Base-by-base conservation (phyloP, 1,284 basidiomycete species). In the Marasmius sp. region DNA sequence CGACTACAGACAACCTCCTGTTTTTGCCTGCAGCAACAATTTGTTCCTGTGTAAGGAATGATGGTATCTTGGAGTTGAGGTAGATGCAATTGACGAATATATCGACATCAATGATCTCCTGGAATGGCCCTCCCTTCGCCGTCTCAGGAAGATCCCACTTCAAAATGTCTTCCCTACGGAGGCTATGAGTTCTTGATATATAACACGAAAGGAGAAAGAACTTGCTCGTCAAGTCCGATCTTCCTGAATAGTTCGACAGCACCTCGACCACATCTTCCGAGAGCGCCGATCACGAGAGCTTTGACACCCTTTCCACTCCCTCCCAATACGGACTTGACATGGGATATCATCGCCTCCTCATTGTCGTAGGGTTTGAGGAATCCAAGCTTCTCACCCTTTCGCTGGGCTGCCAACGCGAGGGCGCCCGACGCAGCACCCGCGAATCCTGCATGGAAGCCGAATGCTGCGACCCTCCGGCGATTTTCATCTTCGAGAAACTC, bases 51-150 rank as follows among this genome's bases (percentile, higher is more conserved):
- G 91, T 92, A 63, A 99, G 67, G 78, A 99, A 99, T 58, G 92
- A 85, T 14, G 96, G 95, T 68, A 99, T 99, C 66, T 86, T 81
- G 58, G 90, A 86, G 57, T 88, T 91, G 63, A 99, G 90, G 79
- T 99, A 99, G 77, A 99, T 99, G 86, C 97, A 99, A 83, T 99
- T 99, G 83, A 99, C 89, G 72, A 99, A 98, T 72, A 99, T 89
- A 79, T 99, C 97, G 65, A 95, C 97, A 68, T 97, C 94, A 50
- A 99, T 84, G 66, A 99, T 94, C 78, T 98, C 96, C 64, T 88
- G 79, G 83, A 98, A 99, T 0, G 97, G 97, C 1, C 97, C 97
- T 57, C 96, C 95, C 81, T 97, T 97, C 70, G 92, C 92, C 7
- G 97, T 99, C 81, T 99, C 97, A 20, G 84, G 89, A 82, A 99